phyloP scores from a whole-genome alignment of 352 stramenopile species.

The Phytopythium sindhum region DNA sequence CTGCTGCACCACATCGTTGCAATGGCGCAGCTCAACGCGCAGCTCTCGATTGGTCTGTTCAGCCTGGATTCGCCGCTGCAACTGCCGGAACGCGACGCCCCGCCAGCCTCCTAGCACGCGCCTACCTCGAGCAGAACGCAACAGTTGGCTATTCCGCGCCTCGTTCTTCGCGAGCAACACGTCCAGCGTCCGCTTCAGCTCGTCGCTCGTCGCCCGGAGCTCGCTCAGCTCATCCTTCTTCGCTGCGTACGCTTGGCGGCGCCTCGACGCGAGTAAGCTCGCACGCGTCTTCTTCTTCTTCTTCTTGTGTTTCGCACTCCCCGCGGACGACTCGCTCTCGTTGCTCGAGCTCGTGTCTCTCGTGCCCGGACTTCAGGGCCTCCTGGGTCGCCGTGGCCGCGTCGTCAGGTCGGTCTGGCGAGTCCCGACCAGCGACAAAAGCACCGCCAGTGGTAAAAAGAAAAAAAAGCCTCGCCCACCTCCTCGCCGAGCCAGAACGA shows the following conservation, averaged over 20 bases:
- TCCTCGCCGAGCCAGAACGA: too few species aligned
- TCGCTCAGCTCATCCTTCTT: conserved; percentile 10
- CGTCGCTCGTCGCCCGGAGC: conserved; percentile 9
- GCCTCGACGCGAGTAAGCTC: conserved; percentile 1
- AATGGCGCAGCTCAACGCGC: background rate
- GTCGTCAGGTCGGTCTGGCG: too few species aligned
- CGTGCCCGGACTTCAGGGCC: too few species aligned
- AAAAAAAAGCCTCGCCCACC: too few species aligned
- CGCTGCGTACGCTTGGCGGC: conserved; percentile 13
- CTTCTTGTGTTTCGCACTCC: too few species aligned
- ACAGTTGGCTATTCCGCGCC: background rate
- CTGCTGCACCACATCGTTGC: background rate
- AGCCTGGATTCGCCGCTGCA: conserved; percentile 8
- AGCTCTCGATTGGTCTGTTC: conserved; percentile 5
- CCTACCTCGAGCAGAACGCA: background rate
- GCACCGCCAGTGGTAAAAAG: too few species aligned
- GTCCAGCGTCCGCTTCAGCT: conserved; percentile 5
- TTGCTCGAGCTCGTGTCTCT: too few species aligned
- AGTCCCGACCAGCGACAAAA: too few species aligned
- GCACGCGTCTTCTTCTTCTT: background rate
- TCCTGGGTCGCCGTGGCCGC: too few species aligned
- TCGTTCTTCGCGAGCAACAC: background rate
- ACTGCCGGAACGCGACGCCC: conserved; percentile 11
- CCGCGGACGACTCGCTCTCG: too few species aligned
- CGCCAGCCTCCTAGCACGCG: conserved; percentile 8